Conservation (phyloP, 2,329 filamentous ascomycete species). For the Phialophora macrospora region DNA sequence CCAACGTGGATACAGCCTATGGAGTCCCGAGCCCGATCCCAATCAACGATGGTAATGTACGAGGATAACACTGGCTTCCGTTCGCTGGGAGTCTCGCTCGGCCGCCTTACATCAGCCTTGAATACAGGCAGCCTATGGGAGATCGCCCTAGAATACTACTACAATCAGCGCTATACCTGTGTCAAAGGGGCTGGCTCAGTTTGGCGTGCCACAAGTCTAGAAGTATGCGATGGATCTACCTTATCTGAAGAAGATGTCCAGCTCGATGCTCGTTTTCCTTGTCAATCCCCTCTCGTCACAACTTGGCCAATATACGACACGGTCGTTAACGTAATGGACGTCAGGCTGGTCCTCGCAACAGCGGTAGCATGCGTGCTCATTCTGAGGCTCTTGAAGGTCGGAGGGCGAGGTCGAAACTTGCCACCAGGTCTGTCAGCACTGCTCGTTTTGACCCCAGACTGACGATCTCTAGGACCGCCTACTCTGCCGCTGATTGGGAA, state of each 20-base stretch:
- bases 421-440: conserved; percentile 5
- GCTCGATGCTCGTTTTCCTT: background rate
- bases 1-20: background rate
- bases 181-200: background rate
- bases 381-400: background rate
- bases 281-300: background rate
- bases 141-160: background rate
- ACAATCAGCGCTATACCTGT: background rate
- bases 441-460: background rate
- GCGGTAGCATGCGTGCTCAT: conserved; percentile 28
- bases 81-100: background rate
- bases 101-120: conserved; percentile 4
- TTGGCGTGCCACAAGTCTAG: background rate
- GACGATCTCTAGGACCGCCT: conserved; percentile 43
- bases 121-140: background rate
- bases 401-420: background rate
- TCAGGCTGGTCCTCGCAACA: background rate
- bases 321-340: background rate
- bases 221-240: background rate
- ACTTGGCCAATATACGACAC: background rate
- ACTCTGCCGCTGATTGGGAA: conserved; percentile 56
- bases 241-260: background rate
- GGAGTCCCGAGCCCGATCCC: background rate
- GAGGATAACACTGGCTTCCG: background rate
- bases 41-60: background rate